These are phyloP conservation scores for Aegilops speltoides DNA, from an alignment of 176 grass and related monocot species.

Conservation along the genomic window DNA sequence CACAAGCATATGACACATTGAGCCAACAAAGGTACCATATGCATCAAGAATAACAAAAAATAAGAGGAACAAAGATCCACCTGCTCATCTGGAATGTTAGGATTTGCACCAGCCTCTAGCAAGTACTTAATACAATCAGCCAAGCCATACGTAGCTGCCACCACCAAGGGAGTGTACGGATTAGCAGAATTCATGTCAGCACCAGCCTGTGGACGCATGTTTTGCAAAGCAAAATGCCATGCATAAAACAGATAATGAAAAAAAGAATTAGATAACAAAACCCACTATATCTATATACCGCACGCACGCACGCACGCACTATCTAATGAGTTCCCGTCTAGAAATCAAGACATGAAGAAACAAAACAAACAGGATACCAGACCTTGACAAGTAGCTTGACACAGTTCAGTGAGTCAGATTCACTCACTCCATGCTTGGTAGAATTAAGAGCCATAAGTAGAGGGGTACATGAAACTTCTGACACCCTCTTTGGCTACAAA, in stretches of 20 bases:
- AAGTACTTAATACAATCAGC: slow-evolving; percentile 22
- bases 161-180: neutral
- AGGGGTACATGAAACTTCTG: slow-evolving; percentile 10
- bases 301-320: neutral
- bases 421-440: slow-evolving; percentile 13
- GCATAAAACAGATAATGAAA: neutral
- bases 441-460: slow-evolving; percentile 1
- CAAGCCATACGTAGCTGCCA: slow-evolving; percentile 7
- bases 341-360: neutral
- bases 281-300: neutral
- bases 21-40: neutral
- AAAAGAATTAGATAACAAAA: neutral
- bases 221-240: neutral
- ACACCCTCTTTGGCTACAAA: slow-evolving; percentile 11
- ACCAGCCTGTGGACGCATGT: neutral
- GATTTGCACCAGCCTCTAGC: slow-evolving; percentile 1
- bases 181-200: slow-evolving; percentile 1
- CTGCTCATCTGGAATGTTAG: slow-evolving; percentile 1
- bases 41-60: neutral
- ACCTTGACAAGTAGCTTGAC: slow-evolving; percentile 20
- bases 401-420: slow-evolving; percentile 19
- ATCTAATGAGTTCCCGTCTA: neutral
- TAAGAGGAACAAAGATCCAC: neutral
- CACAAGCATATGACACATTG: neutral
- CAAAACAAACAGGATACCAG: neutral